Evolutionary conservation across 2,329 filamentous ascomycete genomes (phyloP), one percentile per base, ranked within the genome.

Genomic region (Sarocladiaceae sp.): DNA sequence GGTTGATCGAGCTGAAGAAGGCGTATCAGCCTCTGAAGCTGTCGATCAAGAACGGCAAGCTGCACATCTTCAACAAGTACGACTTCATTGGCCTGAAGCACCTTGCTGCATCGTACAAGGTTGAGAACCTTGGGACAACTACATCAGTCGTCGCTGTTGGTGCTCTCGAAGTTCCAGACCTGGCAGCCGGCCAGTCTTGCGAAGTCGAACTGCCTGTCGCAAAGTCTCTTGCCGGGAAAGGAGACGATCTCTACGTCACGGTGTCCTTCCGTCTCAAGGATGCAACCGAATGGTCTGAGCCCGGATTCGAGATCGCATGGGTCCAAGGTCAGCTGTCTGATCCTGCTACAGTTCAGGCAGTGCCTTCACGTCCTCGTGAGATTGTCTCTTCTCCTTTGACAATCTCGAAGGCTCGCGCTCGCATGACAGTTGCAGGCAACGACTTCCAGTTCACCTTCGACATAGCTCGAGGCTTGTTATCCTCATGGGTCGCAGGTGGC

Each of bases 1-100:
- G 78, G 0, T 52, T 83, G 42, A 52, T 65, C 2, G 78, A 83
- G 53, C 66, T 71, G 33, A 78, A 78, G 53, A 80, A 77, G 55
- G 72, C 70, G 2, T 43, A 43, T 23, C 45, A 47, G 24, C 45
- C 45, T 20, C 31, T 46, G 19, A 32, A 43, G 12, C 29, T 43
- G 23, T 41, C 35, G 10, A 39, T 33, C 20, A 32, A 34, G 45
- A 18, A 24, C 19, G 45, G 60, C 2, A 56, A 60, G 18, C 50
- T 78, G 1, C 50, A 59, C 10, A 48, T 78, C 3, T 58, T 65
- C 42, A 78, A 76, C 46, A 59, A 64, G n/a, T 71, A 77, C 55
- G 65, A 76, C 50, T 79, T 74, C 55, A 49, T 61, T 11, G 62
- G 60, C 0, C 55, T 76, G 5, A 58, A 63, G 15, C 64, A 74